Base-by-base conservation (phyloP, 2,329 filamentous ascomycete species). In the Blumeriella jaapii region DNA sequence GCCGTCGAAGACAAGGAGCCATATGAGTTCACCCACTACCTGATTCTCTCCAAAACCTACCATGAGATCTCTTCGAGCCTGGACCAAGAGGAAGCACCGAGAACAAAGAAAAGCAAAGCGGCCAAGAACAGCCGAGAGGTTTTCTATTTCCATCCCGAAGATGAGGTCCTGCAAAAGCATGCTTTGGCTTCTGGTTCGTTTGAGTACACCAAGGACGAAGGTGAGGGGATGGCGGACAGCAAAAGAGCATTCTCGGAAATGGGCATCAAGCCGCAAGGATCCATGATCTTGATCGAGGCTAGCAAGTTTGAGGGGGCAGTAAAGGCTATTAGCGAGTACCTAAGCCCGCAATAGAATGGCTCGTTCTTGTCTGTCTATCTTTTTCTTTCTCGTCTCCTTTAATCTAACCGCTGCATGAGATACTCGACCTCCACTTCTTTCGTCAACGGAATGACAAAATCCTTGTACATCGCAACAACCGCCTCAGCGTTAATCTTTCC, bases 371-470 rank as follows among this genome's bases (percentile, higher is more conserved):
- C 29, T 36, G 44, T 39, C 26, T 43, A 45, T 45, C 39, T 27
- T 28, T 12, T 24, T 35, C 22, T 32, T 13, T 20, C 44, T 39
- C 20, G 22, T n/a, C 18, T 30, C 13, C 28, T 12, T 13, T 17
- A 26, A 18, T 29, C 26, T 35, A 98, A 64, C 45, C 91, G 73
- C 61, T 96, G 85, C 84, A 98, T 93, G 49, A 98, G 66, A 58
- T 98, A 98, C 52, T 98, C 91, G 7, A 98, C 86, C 66, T 98
- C 91, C 25, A 98, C 89, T 45, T 86, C 81, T 61, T 98, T 98
- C n/a, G 91, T 98, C 58, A 96, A 61, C 0, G 91, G 91, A 50
- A 98, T 98, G 41, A 98, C 87, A 61, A 82, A 83, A 58, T 94
- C 74, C 69, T 76, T 75, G 63, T 94, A 94, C 80, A 93, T 89